Base-by-base conservation (phyloP, 805 yeast species). In the Yarrowia divulgata region DNA sequence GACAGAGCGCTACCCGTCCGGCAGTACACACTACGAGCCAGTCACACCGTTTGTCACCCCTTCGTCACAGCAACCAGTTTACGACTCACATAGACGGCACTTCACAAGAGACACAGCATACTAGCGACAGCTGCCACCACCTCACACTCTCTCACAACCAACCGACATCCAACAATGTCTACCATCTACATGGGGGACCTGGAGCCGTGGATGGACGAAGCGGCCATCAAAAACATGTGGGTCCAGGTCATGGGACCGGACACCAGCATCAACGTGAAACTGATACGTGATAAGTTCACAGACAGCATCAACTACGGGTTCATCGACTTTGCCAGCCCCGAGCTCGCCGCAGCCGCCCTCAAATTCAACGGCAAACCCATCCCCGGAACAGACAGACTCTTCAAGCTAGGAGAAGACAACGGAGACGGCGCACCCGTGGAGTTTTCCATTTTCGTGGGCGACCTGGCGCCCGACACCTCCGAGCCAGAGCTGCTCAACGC, bases 191-290 rank as follows among this genome's bases (percentile, higher is more conserved):
- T 93, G 97, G 98, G 97, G 29, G 97, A 91, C 74, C 79, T 93
- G 55, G 97, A 92, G 73, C 90, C 90, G 10, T 81, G 85, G 76
- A 90, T 97, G 93, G 91, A 90, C 71, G 97, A 93, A 76, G 77
- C 80, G 48, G 80, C 85, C 13, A 84, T 93, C 67, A 82, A 82
- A 62, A 85, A 85, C 70, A 84, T 93, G 57, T 93, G 97, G 97
- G 77, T 83, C 4, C 74, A 83, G 32, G 66, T 14, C 52, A 37
- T 63, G 57, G 57, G 57, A 16, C 79, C 88, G 13, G 92, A 95
- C n/a, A 91, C 89, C 72, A 81, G 81, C 29, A 81, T 81, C 78
- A 88, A 75, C 18, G 87, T 92, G 64, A 91, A 90, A 77, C 79
- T 93, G 73, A 90, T 92, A 73, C 85, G 87, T 73, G 95, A 90